Evolutionary conservation across 2,329 filamentous ascomycete genomes (phyloP), one percentile per base, ranked within the genome.

Genomic region (Massarina eburnea): DNA sequence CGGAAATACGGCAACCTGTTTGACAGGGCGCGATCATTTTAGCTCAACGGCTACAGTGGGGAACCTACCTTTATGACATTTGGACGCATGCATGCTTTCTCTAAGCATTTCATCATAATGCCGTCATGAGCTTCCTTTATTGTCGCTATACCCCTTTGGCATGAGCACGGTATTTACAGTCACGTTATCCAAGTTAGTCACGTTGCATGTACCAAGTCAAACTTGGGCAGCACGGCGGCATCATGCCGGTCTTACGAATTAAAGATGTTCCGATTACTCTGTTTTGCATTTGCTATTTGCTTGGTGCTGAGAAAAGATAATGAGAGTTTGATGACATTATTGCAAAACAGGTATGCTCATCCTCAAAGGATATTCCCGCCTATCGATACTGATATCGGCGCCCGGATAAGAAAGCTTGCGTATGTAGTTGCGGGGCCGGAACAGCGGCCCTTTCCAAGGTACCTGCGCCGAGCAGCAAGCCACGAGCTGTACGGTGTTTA

Each of bases 111-210:
- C 40, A 36, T 21, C 30, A 41, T 29, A 19, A 26, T 36, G 17
- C 20, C 32, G 30, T 48, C 39, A 44, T 44, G 32, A 10, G 36
- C n/a, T 44, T 45, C 18, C 14, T 26, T 29, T 45, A 45, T 27
- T 35, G 21, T 24, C 24, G 39, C 30, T 39, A 54, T 54, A 54
- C 51, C 51, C 48, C 27, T 40, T n/a, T 39, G 43, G 39, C 35
- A 39, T 18, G 12, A 19, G 42, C 27, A 24, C 35, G 38, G 47
- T 36, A 39, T 20, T 27, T 6, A 15, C 27, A 29, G 12, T 29
- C 5, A 36, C n/a, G n/a, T n/a, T n/a, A n/a, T n/a, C n/a, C n/a
- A n/a, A n/a, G n/a, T n/a, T n/a, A n/a, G n/a, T n/a, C n/a, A n/a
- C n/a, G n/a, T n/a, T n/a, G n/a, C 9, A 30, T 30, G 5, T 30